Evolutionary conservation across 2,329 filamentous ascomycete species (phyloP), one percentile per base, ranked within the genome.

Genomic region (Byssothecium circinans): DNA sequence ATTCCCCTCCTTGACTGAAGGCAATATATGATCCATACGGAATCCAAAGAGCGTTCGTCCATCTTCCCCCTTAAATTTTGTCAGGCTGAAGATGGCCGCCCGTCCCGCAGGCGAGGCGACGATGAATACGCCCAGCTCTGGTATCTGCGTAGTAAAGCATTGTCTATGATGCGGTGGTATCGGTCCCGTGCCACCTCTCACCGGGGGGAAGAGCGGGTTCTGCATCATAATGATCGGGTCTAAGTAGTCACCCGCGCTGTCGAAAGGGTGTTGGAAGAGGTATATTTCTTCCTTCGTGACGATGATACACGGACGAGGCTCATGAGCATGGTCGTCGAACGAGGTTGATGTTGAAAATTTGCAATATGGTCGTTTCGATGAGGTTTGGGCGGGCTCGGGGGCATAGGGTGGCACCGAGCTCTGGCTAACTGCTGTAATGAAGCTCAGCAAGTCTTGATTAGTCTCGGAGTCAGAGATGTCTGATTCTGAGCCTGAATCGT

Each of bases 121-220:
- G 2, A 89, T 74, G 8, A 91, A 79, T 12, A 91, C 73, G n/a
- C 78, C 85, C 1, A 94, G 74, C 57, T 88, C 84, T 0, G 86
- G 85, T 1, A 91, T 82, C 41, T 84, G 78, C 0, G 79, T 72
- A 30, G 83, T 69, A 76, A 88, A 83, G 69, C 80, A 85, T 18
- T 89, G 69, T 7, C 48, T 12, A 71, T 61, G 35, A 32, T 38
- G 36, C 2, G 20, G 7, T 4, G 36, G 23, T 20, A 46, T 37
- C 7, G 34, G 15, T 51, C 32, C 7, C 35, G 34, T 19, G 40
- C 29, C 3, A 39, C n/a, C 38, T 17, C 40, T 29, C 2, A 18
- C 8, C 1, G 43, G 20, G 0, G 58, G 52, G 23, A 57, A 57
- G 11, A 65, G 45, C 2, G 73, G 69, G 34, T 70, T 64, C 8